Evolutionary conservation across 2,329 filamentous ascomycete genomes (phyloP), one percentile per base, ranked within the genome.

Genomic region (Lecanicillium sp.): DNA sequence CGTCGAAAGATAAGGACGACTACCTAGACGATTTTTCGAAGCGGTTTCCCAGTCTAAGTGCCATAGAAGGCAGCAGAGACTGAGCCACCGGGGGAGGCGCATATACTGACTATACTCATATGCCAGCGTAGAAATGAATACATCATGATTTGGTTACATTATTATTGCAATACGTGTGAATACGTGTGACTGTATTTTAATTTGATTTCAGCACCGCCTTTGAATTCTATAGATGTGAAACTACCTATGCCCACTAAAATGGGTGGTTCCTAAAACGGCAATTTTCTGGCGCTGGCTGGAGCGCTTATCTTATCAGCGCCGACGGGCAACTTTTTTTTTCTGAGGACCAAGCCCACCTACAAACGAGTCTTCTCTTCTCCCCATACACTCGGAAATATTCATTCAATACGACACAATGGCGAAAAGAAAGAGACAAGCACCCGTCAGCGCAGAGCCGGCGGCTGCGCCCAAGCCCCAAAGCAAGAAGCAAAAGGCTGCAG

Each of bases 21-120:
- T 81, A 81, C 51, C 59, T 82, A 32, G 60, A 64, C 43, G 61
- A 86, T 54, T 96, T 97, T 57, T 82, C 81, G 44, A 88, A 88
- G 61, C 72, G 87, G 42, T 96, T 88, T 60, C 90, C 90, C 1
- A 94, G 84, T 56, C 65, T 97, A 42, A 81, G 80, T 40, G 77
- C 87, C 9, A 76, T 96, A 49, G 89, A 96, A 34, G 37, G 41
- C 17, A 32, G 31, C 12, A 19, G 33, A 7, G 11, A 14, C 7
- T 13, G 22, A 25, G n/a, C 19, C 12, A 32, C 11, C 29, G 29
- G 10, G 7, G 17, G 34, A 25, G 11, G 6, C 6, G 22, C 22
- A 25, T 25, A 25, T 25, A 34, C 17, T 12, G 13, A 20, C 30
- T 3, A 17, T 18, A 5, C 22, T 27, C 33, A 33, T 33, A 41